Conservation (phyloP, 1,139 yeast genomes). For the Nakaseomyces uthaithaninus region DNA sequence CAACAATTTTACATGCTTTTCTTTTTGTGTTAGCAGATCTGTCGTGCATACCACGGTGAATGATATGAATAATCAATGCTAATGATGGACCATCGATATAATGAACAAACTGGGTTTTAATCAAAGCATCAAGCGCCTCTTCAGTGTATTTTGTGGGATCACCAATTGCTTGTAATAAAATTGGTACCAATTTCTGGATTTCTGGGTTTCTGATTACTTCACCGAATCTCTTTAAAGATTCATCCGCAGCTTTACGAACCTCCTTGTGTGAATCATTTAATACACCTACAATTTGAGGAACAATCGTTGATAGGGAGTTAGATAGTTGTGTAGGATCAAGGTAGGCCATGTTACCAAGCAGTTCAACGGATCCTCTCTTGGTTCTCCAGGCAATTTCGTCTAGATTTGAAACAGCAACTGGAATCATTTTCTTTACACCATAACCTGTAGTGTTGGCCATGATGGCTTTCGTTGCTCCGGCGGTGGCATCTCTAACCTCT, state of each 20-base stretch:
- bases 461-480: slow-evolving; percentile 74
- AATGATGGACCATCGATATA: slow-evolving; percentile 97
- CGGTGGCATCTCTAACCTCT: slow-evolving; percentile 86
- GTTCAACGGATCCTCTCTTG: slow-evolving; percentile 92
- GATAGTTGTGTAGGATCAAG: slow-evolving; percentile 92
- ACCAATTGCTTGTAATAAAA: slow-evolving; percentile 82
- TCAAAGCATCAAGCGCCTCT: slow-evolving; percentile 74
- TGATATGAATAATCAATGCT: slow-evolving; percentile 88
- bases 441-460: slow-evolving; percentile 89
- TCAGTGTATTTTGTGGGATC: slow-evolving; percentile 91
- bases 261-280: slow-evolving; percentile 93
- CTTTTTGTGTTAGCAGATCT: slow-evolving; percentile 86
- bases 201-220: slow-evolving; percentile 97
- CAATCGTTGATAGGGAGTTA: slow-evolving; percentile 76
- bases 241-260: slow-evolving; percentile 91
- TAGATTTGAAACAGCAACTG: slow-evolving; percentile 75
- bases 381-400: slow-evolving; percentile 95
- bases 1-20: slow-evolving; percentile 96
- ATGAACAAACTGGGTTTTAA: slow-evolving; percentile 89
- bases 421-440: slow-evolving; percentile 87
- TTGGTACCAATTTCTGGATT: slow-evolving; percentile 85
- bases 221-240: slow-evolving; percentile 81
- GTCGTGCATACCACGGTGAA: slow-evolving; percentile 91
- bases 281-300: slow-evolving; percentile 94
- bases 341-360: slow-evolving; percentile 96